Percentiles rank a stretch among this genome's conserved stretches.
These are phyloP conservation scores for Trichothecium sympodiale DNA, from an alignment of 2,329 filamentous ascomycete genomes.

Conservation along the genomic window DNA sequence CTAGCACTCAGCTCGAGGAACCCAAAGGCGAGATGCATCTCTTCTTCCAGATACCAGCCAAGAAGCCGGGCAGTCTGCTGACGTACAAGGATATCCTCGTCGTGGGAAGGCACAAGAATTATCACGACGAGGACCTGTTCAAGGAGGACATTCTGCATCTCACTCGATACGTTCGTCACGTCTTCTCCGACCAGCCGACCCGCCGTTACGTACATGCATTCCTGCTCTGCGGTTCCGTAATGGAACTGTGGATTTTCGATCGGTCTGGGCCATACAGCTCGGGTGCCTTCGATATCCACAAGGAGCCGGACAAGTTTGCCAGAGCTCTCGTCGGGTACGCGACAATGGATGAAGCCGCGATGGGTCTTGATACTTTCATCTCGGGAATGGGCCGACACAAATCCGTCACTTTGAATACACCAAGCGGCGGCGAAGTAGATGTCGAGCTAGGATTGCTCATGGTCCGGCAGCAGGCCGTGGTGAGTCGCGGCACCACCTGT, in stretches of 20 bases:
- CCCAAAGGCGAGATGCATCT: slow-evolving; percentile 4
- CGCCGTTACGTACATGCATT: slow-evolving; percentile 11
- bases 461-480: slow-evolving; percentile 6
- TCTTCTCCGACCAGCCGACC: slow-evolving; percentile 10
- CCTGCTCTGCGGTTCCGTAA: slow-evolving; percentile 4
- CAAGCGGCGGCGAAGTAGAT: slow-evolving; percentile 1
- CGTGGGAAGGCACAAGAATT: slow-evolving; percentile 11
- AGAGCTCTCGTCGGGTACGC: slow-evolving; percentile 6
- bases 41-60: slow-evolving; percentile 10
- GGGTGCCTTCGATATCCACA: slow-evolving; percentile 4
- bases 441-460: slow-evolving; percentile 7
- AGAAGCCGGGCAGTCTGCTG: slow-evolving; percentile 1
- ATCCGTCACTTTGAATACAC: slow-evolving; percentile 2
- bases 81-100: slow-evolving; percentile 11
- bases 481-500: slow-evolving; percentile 11
- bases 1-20: slow-evolving; percentile 9
- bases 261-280: slow-evolving; percentile 11
- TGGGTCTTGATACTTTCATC: slow-evolving; percentile 6
- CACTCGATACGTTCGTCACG: slow-evolving; percentile 7
- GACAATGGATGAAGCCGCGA: slow-evolving; percentile 5
- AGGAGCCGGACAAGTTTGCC: slow-evolving; percentile 2
- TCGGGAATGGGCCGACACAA: slow-evolving; percentile 1
- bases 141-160: slow-evolving; percentile 10
- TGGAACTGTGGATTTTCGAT: slow-evolving; percentile 14
- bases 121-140: slow-evolving; percentile 6